Evolutionary conservation across 148 eudicot species (phyloP), one percentile per base, ranked within the genome.

Genomic region (Rhododendron henanense): DNA sequence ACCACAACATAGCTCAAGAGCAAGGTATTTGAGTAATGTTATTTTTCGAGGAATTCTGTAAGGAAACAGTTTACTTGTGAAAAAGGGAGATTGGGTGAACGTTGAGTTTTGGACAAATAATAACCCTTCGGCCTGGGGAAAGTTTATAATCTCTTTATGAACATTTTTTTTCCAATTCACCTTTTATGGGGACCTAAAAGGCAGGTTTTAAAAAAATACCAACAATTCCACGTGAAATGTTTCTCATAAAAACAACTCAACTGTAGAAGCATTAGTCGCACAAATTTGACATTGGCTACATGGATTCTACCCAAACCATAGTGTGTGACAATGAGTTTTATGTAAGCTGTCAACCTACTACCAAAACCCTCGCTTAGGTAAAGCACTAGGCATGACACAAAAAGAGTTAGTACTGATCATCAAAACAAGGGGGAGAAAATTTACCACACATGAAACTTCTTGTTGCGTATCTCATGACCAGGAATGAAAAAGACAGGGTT

Each of bases 341-440:
- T 25, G 23, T n/a, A 9, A 15, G 14, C 35, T 48, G 39, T 25
- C 82, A 79, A 28, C 35, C 81, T 21, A 19, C 16, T 18, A 14
- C 48, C 51, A 77, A 47, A 53, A 13, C 19, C 51, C 51, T 2
- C 81, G 6, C n/a, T 31, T 37, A 74, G 78, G 41, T 35, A 77
- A 25, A 79, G 81, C 57, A 79, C 55, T 79, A 77, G 80, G 80
- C 51, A 79, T 28, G 1, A 79, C 16, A 79, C 31, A 51, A n/a
- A 15, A 6, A 13, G 83, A 63, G 19, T 82, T 39, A 35, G 37
- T 35, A 13, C 45, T 53, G n/a, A 25, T 83, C 55, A n/a, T 21
- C 6, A 21, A 63, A 83, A 82, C 76, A 44, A 65, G 77, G 55
- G 39, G 37, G 77, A 65, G 61, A 59, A 79, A 8, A 47, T 3